Evolutionary conservation across 2,329 filamentous ascomycete genomes (phyloP).

Genomic region (Alternaria atra): DNA sequence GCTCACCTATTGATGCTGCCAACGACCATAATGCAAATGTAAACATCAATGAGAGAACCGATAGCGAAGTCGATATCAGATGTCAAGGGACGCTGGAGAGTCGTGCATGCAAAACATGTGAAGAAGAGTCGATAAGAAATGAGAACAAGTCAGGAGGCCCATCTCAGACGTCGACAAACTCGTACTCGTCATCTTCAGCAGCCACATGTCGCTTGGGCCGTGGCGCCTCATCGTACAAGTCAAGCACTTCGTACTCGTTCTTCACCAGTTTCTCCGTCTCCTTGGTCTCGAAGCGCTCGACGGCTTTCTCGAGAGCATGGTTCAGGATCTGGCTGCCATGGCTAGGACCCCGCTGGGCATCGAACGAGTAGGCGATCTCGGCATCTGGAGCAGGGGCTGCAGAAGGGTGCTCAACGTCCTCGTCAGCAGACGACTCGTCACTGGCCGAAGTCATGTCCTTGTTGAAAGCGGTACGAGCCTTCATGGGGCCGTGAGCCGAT

Average conservation of each 20-base stretch:
- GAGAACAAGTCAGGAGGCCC: conserved; percentile 8
- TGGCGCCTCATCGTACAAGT: conserved; percentile 48
- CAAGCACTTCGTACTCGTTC: conserved; percentile 67
- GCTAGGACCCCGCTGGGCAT: conserved; percentile 59
- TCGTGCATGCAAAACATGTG: conserved; percentile 35
- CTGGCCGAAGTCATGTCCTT: conserved; percentile 55
- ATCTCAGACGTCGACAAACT: conserved; percentile 49
- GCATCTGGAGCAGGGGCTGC: conserved; percentile 59
- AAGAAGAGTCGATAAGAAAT: conserved; percentile 15
- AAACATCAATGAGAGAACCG: conserved; percentile 25
- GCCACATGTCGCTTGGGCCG: conserved; percentile 43
- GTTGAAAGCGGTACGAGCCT: conserved; percentile 49
- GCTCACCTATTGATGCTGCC: conserved; percentile 54
- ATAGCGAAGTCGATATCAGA: conserved; percentile 26
- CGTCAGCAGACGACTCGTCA: conserved; percentile 55
- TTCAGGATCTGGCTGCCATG: conserved; percentile 67
- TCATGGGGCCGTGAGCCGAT: conserved; percentile 38
- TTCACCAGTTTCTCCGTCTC: conserved; percentile 69
- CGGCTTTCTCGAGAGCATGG: conserved; percentile 64
- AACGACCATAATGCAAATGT: conserved; percentile 45
- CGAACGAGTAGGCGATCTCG: conserved; percentile 64
- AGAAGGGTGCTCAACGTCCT: conserved; percentile 56
- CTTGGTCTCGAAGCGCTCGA: conserved; percentile 67
- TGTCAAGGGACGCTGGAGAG: conserved; percentile 33
- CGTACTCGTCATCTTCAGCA: conserved; percentile 53